Base-by-base conservation (phyloP, 2,329 filamentous ascomycete genomes). In the Arthrobotrys musiformis region DNA sequence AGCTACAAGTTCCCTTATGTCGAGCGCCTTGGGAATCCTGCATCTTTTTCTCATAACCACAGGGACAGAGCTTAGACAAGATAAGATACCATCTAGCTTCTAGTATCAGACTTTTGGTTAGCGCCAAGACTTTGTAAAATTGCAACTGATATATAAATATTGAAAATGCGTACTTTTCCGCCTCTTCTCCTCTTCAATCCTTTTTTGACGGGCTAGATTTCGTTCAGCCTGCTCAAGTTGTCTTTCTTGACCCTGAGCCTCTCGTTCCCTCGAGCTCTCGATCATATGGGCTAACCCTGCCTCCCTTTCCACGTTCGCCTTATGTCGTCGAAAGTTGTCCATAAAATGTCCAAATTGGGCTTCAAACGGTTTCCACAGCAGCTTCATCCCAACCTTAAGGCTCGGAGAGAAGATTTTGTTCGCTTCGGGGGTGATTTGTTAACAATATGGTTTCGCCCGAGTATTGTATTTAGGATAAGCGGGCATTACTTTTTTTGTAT, bases 361-460 rank as follows among this genome's bases (percentile, higher is more conserved):
- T 30, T 79, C 70, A 50, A 81, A 81, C 4, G 50, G 42, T 42
- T 78, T 81, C 80, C 79, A 81, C n/a, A 63, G 7, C 1, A 64
- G 54, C 44, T 80, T 80, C n/a, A 60, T 28, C 9, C 22, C 9
- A 4, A 48, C n/a, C 13, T 42, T 63, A 2, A 60, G 24, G n/a
- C 48, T 67, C 1, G 62, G 4, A 15, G 70, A 50, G 11, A 69
- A 24, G 7, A 61, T 28, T 54, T 30, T 17, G 28, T 15, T 37
- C 1, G 2, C 7, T 46, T 46, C 42, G 19, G 22, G 22, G 22
- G 2, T 46, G 1, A 46, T 22, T 19, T 6, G 42, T 46, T 2
- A 22, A 22, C 42, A 6, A 46, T 6, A 22, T 9, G 30, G 42
- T 11, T 22, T 24, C 4, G 17, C 3, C 7, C n/a, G 7, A n/a